A percentile compares a stretch with the other conserved stretches of the same genome.
Evolutionary conservation across 305 asterid genomes (phyloP).

Genomic region (Solanum hybrid): DNA sequence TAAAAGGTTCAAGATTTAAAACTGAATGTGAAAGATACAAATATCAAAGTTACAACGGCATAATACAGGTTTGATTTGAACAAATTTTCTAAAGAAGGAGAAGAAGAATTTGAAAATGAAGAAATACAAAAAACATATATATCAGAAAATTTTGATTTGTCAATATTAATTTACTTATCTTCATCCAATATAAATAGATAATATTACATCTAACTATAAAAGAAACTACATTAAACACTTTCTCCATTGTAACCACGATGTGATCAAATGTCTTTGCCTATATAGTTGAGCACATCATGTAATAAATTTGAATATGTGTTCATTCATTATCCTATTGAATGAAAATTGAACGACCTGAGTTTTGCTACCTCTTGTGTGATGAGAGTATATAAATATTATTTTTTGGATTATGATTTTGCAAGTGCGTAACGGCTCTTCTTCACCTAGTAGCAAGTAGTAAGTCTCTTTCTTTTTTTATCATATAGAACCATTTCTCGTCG

Average conservation of each 20-base stretch:
- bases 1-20: not conserved
- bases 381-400: not conserved
- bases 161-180: not conserved
- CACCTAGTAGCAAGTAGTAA: not conserved
- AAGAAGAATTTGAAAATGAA: not conserved
- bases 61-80: not conserved
- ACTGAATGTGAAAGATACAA: not conserved
- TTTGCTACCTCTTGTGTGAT: too few species aligned
- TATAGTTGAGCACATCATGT: too few species aligned
- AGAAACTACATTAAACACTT: not conserved
- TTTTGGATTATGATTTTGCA: not conserved
- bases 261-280: too few species aligned
- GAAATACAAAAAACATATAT: not conserved
- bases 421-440: not conserved
- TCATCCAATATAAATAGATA: not conserved
- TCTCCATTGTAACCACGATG: not conserved
- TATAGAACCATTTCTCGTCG: constrained; percentile 15
- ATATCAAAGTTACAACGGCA: not conserved
- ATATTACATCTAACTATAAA: not conserved
- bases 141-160: not conserved
- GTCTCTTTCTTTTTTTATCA: too few species aligned
- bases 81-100: not conserved
- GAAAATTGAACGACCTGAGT: too few species aligned
- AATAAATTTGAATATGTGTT: too few species aligned
- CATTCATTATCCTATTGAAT: not conserved